Conservation (phyloP, 352 stramenopile species). For the Phytophthora pistaciae region DNA sequence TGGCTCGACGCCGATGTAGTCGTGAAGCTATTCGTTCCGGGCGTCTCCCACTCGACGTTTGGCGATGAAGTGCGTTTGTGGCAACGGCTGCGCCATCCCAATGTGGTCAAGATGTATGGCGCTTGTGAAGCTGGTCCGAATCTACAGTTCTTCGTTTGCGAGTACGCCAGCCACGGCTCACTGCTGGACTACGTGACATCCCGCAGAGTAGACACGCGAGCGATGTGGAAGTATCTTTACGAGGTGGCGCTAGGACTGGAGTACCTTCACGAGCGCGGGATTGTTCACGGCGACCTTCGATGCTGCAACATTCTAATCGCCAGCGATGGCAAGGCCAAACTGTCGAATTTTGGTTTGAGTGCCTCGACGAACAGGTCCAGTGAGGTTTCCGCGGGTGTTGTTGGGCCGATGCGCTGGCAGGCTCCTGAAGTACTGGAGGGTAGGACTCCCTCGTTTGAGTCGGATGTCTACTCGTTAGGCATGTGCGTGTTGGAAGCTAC, state of each 20-base stretch:
- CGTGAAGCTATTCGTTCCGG: neutral
- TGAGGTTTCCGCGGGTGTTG: no score
- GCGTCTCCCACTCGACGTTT: neutral
- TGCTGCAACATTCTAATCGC: conserved; percentile 39
- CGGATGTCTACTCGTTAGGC: neutral
- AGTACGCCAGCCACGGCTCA: conserved; percentile 8
- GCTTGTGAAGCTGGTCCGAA: neutral
- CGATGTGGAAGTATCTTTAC: conserved; percentile 6
- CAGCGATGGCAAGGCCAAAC: conserved; percentile 19
- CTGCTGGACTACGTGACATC: neutral
- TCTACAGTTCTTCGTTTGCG: conserved; percentile 22
- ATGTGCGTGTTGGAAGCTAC: neutral
- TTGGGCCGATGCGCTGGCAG: conserved; percentile 9
- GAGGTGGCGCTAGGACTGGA: conserved; percentile 6
- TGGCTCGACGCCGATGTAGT: no score
- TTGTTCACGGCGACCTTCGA: conserved; percentile 35
- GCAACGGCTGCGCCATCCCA: conserved; percentile 1
- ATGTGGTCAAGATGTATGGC: conserved; percentile 6
- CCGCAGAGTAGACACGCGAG: no score
- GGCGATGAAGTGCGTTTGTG: neutral
- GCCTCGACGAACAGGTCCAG: neutral
- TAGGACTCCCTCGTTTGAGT: neutral
- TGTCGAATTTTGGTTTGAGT: conserved; percentile 32
- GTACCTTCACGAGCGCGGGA: conserved; percentile 10
- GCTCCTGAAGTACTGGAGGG: conserved; percentile 15